phyloP scores from a whole-genome alignment of 177 flowering plant species.

The Vitis hybrid region DNA sequence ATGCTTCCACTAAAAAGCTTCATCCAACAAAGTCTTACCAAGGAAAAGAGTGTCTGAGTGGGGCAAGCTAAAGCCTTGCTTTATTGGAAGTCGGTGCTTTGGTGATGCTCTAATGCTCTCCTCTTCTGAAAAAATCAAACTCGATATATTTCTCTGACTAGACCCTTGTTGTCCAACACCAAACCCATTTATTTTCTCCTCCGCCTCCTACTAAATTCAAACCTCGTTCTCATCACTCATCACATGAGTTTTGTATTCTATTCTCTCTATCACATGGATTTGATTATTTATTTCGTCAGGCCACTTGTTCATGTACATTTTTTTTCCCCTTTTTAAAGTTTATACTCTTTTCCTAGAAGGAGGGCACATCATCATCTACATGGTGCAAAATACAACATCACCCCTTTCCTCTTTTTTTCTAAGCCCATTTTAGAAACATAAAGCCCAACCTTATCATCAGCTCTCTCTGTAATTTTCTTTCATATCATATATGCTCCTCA shows the following conservation, averaged over 20 bases:
- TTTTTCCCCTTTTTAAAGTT: too few species aligned
- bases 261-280: neutral
- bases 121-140: neutral
- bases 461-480: too few species aligned
- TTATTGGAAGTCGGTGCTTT: conserved; percentile 32
- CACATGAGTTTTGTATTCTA: neutral
- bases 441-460: too few species aligned
- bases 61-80: conserved; percentile 19
- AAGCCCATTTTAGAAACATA: too few species aligned
- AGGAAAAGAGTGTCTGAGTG: conserved; percentile 16
- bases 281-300: neutral
- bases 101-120: conserved; percentile 7
- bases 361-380: too few species aligned
- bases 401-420: too few species aligned
- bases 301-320: too few species aligned
- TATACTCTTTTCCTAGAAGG: too few species aligned
- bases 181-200: neutral
- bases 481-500: too few species aligned
- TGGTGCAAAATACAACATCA: too few species aligned
- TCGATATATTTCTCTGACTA: conserved; percentile 19
- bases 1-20: conserved; percentile 14
- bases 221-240: neutral
- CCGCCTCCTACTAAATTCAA: neutral
- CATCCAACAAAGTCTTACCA: conserved; percentile 7
- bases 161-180: conserved; percentile 20